Percentiles rank a stretch among this genome's conserved stretches.
These are phyloP conservation scores for Globisporangium radiosum DNA, from an alignment of 352 stramenopile species.

Conservation along the genomic window DNA sequence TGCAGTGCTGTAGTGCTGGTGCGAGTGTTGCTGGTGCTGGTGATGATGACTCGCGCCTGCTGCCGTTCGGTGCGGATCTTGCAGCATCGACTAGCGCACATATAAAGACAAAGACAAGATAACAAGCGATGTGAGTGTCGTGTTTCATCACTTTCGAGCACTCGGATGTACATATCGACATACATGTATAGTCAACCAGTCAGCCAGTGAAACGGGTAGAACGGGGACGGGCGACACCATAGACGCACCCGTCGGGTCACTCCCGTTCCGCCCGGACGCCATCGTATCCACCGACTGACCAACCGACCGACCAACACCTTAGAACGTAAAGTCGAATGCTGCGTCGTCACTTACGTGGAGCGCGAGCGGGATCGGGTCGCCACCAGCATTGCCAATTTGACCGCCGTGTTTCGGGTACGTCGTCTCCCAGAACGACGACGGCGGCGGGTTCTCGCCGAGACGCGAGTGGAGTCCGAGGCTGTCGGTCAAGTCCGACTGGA, in stretches of 20 bases:
- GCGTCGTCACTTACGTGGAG: slow-evolving; percentile 15
- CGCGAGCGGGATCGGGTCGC: slow-evolving; percentile 23
- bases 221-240: no score
- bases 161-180: not conserved
- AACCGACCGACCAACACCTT: not conserved
- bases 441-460: slow-evolving; percentile 34
- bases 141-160: slow-evolving; percentile 4
- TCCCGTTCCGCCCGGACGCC: no score
- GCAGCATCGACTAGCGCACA: slow-evolving; percentile 18
- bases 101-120: not conserved
- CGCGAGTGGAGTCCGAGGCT: slow-evolving; percentile 13
- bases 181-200: not conserved
- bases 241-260: no score
- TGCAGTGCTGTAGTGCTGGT: slow-evolving; percentile 12
- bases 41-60: not conserved
- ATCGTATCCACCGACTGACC: no score
- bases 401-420: slow-evolving; percentile 24
- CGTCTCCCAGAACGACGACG: slow-evolving; percentile 34
- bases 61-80: slow-evolving; percentile 15
- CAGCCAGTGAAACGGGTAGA: not conserved
- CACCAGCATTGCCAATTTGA: slow-evolving; percentile 4
- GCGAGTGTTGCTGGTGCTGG: slow-evolving; percentile 1
- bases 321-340: slow-evolving; percentile 2
- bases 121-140: slow-evolving; percentile 1
- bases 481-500: slow-evolving; percentile 18